phyloP scores from a whole-genome alignment of 371 early-diverging fungal species.

The Nematocida major region DNA sequence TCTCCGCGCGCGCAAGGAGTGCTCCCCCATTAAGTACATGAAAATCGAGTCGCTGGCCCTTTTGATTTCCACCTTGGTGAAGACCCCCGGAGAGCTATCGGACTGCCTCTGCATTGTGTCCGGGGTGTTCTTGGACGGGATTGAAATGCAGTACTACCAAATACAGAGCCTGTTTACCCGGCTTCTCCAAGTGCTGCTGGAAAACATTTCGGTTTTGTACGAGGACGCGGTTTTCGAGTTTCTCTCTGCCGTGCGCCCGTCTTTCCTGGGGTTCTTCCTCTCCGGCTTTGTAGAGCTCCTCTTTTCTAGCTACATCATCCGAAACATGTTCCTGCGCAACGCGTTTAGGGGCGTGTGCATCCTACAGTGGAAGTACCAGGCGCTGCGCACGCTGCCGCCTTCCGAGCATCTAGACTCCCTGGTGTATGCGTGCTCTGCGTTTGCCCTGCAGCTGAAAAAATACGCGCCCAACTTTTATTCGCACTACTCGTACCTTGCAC shows the following conservation, averaged over 20 bases:
- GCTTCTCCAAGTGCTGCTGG: conserved; percentile 30
- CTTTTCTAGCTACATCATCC: conserved; percentile 40
- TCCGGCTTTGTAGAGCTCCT: conserved; percentile 45
- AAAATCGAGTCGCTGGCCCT: conserved; percentile 36
- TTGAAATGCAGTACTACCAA: conserved; percentile 38
- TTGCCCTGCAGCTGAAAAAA: conserved; percentile 36
- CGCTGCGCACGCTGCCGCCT: background rate
- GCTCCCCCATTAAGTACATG: conserved; percentile 46
- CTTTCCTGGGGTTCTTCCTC: conserved; percentile 5
- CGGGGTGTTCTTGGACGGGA: conserved; percentile 28
- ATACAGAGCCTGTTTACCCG: conserved; percentile 34
- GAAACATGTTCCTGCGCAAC: conserved; percentile 46
- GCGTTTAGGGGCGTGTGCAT: conserved; percentile 3
- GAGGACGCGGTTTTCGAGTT: conserved; percentile 37
- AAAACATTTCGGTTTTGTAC: background rate
- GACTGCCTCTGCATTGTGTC: conserved; percentile 19
- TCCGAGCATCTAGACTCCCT: background rate
- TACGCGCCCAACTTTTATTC: conserved; percentile 18
- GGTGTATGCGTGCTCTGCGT: conserved; percentile 41
- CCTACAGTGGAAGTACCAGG: conserved; percentile 33
- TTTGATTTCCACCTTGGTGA: background rate
- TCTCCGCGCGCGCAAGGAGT: conserved; percentile 28
- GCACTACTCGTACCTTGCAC: conserved; percentile 26
- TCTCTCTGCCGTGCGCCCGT: conserved; percentile 6
- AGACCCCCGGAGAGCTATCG: background rate